Base-by-base conservation (phyloP, 2,329 filamentous ascomycete genomes). In the Cytospora chrysosperma region DNA sequence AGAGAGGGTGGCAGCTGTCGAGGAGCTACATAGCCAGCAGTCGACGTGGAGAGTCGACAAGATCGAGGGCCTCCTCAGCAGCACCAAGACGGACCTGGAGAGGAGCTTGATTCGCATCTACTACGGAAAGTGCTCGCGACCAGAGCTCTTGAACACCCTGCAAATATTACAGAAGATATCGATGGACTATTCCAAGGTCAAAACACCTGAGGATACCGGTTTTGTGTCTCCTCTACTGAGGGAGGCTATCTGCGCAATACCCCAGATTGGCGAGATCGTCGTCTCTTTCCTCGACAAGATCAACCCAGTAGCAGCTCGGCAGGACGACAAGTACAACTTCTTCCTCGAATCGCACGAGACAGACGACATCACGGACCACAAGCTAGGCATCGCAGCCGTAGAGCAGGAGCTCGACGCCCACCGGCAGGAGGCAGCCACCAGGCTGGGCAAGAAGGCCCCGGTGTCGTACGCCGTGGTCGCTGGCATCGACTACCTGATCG, bases 81-180 rank as follows among this genome's bases (percentile, higher is more conserved):
- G 83, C 64, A 88, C 89, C 66, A 92, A 84, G 72, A 87, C 85
- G 7, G 95, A 99, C 72, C 85, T 99, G 7, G 95, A 99, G 76
- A 93, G 95, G 69, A 95, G 91, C 66, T 81, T 99, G 53, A 93
- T 98, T 71, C 87, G 95, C 52, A 96, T 99, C 64, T 99, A 98
- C 79, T 99, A 99, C 76, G 93, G 93, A 56, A 97, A 96, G 78
- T 98, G 93, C 75, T 90, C 91, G 0, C 88, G 95, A 0, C 90
- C 93, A 0, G 95, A 99, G 75, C 85, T 99, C 4, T 81, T 98
- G 2, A 86, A 85, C 0, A 89, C 96, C 5, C 81, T 99, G 1
- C 93, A 98, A 74, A 90, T 91, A 0, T 81, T 99, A 63, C 93
- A 97, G 70, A 85, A 82, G 64, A 92, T 98, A 53, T 85, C 92